These are phyloP conservation scores for Chlorella ohadii DNA, from an alignment of 139 green algal genomes.

Conservation along the genomic window DNA sequence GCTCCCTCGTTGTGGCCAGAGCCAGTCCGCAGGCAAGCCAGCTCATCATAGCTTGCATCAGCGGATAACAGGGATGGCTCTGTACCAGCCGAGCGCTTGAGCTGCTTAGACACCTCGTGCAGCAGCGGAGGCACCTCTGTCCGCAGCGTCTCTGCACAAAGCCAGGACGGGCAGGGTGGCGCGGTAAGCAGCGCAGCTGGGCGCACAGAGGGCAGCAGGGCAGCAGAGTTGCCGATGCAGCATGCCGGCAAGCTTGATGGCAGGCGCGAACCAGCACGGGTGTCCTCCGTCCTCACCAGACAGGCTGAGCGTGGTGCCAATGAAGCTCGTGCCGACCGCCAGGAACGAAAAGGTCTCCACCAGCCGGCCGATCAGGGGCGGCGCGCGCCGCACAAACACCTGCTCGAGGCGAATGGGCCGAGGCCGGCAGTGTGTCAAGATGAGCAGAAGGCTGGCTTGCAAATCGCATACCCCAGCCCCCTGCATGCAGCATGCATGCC, in stretches of 20 bases:
- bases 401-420: background rate
- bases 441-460: too few relatives aligned
- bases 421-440: too few relatives aligned
- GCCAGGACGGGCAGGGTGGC: background rate
- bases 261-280: too few relatives aligned
- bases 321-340: constrained; percentile 74
- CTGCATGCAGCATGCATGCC: too few relatives aligned
- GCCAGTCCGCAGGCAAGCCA: constrained; percentile 6
- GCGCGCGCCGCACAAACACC: constrained; percentile 46
- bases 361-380: constrained; percentile 20
- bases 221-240: too few relatives aligned
- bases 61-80: background rate
- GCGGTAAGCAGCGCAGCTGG: too few relatives aligned
- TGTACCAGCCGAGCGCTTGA: background rate
- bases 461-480: too few relatives aligned
- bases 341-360: constrained; percentile 66
- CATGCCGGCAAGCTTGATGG: too few relatives aligned
- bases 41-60: background rate
- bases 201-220: too few relatives aligned
- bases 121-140: constrained; percentile 42
- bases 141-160: constrained; percentile 48
- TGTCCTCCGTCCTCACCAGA: background rate
- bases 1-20: background rate
- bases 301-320: constrained; percentile 65
- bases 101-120: background rate